Evolutionary conservation across 2,329 filamentous ascomycete species (phyloP).

Genomic region (Neonectria magnoliae): DNA sequence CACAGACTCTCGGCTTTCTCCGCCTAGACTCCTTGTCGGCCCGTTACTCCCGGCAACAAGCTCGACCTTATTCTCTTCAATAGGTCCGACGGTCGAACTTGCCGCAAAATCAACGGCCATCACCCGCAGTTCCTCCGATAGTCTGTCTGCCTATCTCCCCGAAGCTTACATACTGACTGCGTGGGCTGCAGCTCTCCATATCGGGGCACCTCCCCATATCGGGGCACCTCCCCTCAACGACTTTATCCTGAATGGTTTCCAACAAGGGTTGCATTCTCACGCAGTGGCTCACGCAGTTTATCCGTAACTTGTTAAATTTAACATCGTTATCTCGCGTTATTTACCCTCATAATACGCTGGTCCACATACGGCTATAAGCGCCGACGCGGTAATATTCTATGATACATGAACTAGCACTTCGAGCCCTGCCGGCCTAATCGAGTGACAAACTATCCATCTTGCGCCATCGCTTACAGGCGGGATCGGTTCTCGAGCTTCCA

Average conservation of each 20-base stretch:
- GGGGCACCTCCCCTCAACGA: background rate
- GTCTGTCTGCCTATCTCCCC: background rate
- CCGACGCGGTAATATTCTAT: conserved; percentile 26
- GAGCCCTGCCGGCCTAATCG: conserved; percentile 11
- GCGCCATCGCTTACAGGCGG: conserved; percentile 42
- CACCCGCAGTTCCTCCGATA: background rate
- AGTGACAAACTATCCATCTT: conserved; percentile 2
- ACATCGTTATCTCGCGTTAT: conserved; percentile 22
- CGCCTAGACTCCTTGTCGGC: conserved; percentile 7
- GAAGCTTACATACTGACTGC: background rate
- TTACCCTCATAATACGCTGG: conserved; percentile 17
- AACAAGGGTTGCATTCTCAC: background rate
- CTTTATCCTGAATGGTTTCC: background rate
- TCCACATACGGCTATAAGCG: conserved; percentile 23
- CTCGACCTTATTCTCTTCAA: background rate
- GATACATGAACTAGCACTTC: conserved; percentile 17
- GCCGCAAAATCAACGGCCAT: background rate
- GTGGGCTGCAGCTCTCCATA: background rate
- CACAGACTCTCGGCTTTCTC: background rate
- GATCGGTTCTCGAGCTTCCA: conserved; percentile 49
- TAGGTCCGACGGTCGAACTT: background rate
- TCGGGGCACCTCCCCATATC: background rate
- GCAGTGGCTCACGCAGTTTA: background rate
- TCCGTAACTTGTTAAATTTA: background rate
- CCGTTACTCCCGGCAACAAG: conserved; percentile 11